Evolutionary conservation across 2,329 filamentous ascomycete genomes (phyloP).

Genomic region (Akanthomyces uredinophilus): DNA sequence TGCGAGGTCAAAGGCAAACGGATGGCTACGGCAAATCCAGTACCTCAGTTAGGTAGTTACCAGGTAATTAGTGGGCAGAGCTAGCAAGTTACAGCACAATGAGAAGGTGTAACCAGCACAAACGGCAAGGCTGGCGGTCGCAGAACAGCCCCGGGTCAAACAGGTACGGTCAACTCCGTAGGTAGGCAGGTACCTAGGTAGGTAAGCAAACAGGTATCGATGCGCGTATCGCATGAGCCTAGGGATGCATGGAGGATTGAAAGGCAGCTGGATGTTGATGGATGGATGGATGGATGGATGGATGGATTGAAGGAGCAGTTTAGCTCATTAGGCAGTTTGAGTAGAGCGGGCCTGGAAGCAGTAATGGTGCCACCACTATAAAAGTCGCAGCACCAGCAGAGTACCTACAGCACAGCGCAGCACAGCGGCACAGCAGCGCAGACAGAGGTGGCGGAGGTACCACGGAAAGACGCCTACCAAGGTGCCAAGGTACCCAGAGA

Average conservation of each 20-base stretch:
- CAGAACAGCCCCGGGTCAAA: neutral
- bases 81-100: neutral
- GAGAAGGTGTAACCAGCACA: neutral
- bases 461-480: neutral
- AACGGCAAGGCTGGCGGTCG: neutral
- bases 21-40: neutral
- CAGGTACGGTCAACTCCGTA: neutral
- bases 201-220: neutral
- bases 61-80: neutral
- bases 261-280: neutral
- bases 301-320: neutral
- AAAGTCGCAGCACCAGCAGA: neutral
- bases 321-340: neutral
- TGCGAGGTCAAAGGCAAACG: neutral
- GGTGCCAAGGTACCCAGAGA: too few relatives aligned
- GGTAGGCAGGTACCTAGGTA: too few relatives aligned
- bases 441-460: neutral
- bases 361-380: neutral
- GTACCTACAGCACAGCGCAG: too few relatives aligned
- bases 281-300: neutral
- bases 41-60: neutral
- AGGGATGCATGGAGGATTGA: neutral
- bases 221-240: neutral
- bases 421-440: neutral
- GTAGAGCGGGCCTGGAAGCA: neutral